Evolutionary conservation across 257 asterid species (phyloP).

Genomic region (Plectranthus barbatus): DNA sequence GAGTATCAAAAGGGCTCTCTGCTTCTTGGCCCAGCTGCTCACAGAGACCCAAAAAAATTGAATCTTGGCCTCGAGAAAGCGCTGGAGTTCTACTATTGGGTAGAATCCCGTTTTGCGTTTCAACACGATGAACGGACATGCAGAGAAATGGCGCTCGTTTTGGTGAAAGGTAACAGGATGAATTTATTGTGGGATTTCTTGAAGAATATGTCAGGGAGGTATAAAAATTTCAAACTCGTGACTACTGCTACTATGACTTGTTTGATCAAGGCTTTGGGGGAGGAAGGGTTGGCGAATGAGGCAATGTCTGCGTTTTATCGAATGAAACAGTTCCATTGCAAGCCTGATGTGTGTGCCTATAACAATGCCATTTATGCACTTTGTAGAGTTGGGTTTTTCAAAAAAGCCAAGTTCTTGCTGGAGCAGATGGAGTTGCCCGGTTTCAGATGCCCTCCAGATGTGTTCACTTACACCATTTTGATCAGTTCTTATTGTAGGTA

Average conservation of each 20-base stretch:
- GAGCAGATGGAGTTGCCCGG: slow-evolving; percentile 93
- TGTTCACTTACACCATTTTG: slow-evolving; percentile 68
- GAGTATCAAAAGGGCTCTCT: slow-evolving; percentile 41
- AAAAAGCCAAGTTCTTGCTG: slow-evolving; percentile 66
- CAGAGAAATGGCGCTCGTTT: slow-evolving; percentile 76
- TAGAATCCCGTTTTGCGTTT: slow-evolving; percentile 48
- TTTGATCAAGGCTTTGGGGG: slow-evolving; percentile 77
- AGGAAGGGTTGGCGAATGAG: slow-evolving; percentile 77
- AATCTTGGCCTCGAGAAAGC: slow-evolving; percentile 70
- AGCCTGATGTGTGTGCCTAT: slow-evolving; percentile 72
- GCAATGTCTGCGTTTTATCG: slow-evolving; percentile 71
- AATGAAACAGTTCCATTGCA: slow-evolving; percentile 84
- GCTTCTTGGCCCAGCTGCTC: slow-evolving; percentile 82
- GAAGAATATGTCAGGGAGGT: slow-evolving; percentile 62
- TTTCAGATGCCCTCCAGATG: slow-evolving; percentile 70
- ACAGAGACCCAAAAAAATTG: slow-evolving; percentile 51
- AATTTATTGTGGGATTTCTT: slow-evolving; percentile 68
- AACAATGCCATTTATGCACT: slow-evolving; percentile 64
- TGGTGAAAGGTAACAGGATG: slow-evolving; percentile 62
- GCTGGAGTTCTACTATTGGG: slow-evolving; percentile 77
- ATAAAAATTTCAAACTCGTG: slow-evolving; percentile 30
- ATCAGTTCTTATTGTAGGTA: slow-evolving; percentile 73
- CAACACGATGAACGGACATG: slow-evolving; percentile 70
- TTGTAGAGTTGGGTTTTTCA: slow-evolving; percentile 73
- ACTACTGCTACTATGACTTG: slow-evolving; percentile 65